Conservation (phyloP, 2,329 filamentous ascomycete species). For the Laburnicola sp. region DNA sequence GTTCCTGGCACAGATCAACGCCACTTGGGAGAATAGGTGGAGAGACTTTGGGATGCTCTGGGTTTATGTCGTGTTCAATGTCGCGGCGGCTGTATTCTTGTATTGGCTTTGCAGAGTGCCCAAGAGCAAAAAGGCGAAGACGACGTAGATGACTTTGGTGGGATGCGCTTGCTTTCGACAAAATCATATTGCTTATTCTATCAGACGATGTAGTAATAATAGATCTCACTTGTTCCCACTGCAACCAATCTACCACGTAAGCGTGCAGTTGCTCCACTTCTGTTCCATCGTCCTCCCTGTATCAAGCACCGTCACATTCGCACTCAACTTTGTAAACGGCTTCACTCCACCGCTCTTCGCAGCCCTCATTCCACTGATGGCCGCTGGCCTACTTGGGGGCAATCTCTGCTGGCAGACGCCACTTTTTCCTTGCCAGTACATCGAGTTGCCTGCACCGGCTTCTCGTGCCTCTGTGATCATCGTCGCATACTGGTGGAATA, state of each 20-base stretch:
- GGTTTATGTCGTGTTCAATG: conserved; percentile 56
- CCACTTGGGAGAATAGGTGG: conserved; percentile 59
- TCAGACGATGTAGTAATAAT: no score
- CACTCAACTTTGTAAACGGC: not conserved
- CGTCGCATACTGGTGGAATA: not conserved
- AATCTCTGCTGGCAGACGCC: not conserved
- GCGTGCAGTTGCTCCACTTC: not conserved
- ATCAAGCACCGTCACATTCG: not conserved
- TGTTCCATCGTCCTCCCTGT: not conserved
- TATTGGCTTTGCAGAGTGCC: conserved; percentile 59
- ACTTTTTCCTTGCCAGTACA: not conserved
- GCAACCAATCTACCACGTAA: not conserved
- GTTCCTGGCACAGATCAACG: conserved; percentile 48
- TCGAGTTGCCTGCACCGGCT: not conserved
- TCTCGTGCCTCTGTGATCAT: not conserved
- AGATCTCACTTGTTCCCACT: no score
- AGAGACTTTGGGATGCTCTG: conserved; percentile 59
- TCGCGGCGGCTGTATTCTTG: conserved; percentile 51
- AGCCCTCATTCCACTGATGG: not conserved
- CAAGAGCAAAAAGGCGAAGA: conserved; percentile 48
- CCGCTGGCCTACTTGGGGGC: not conserved
- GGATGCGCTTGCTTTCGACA: no score
- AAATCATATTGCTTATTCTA: no score
- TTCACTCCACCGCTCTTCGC: not conserved
- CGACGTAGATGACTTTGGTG: not conserved